Evolutionary conservation across 805 yeast species (phyloP).

Genomic region (Debaryomyces tyrocola): DNA sequence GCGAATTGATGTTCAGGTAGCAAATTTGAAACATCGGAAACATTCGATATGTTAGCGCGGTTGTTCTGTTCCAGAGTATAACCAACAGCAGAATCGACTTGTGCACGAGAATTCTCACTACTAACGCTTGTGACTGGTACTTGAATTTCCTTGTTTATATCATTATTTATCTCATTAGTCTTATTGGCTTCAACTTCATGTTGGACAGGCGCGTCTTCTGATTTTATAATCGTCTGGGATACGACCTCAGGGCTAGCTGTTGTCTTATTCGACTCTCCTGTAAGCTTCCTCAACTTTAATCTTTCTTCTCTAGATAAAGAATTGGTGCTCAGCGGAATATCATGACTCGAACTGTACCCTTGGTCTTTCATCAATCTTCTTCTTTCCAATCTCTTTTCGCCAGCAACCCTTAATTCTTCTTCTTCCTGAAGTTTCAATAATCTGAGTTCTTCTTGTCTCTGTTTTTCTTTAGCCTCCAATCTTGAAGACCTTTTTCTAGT

Average conservation of each 20-base stretch:
- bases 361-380: conserved; percentile 38
- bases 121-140: too few species aligned
- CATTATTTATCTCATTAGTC: too few species aligned
- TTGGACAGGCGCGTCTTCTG: neutral
- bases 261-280: neutral
- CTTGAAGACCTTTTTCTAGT: conserved; percentile 75
- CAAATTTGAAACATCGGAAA: too few species aligned
- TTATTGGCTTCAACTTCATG: too few species aligned
- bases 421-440: conserved; percentile 46
- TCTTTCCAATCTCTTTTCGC: conserved; percentile 41
- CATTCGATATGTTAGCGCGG: too few species aligned
- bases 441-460: conserved; percentile 53
- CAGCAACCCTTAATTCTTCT: conserved; percentile 44
- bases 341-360: conserved; percentile 10
- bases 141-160: too few species aligned
- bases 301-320: conserved; percentile 35
- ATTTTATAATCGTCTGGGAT: neutral
- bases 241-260: neutral
- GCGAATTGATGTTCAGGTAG: too few species aligned
- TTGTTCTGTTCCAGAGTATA: too few species aligned
- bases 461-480: conserved; percentile 61
- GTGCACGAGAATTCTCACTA: too few species aligned
- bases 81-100: too few species aligned
- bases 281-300: conserved; percentile 27
- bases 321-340: conserved; percentile 6